These are phyloP conservation scores for Cercospora sojina DNA, from an alignment of 2,329 filamentous ascomycete genomes.

Conservation along the genomic window DNA sequence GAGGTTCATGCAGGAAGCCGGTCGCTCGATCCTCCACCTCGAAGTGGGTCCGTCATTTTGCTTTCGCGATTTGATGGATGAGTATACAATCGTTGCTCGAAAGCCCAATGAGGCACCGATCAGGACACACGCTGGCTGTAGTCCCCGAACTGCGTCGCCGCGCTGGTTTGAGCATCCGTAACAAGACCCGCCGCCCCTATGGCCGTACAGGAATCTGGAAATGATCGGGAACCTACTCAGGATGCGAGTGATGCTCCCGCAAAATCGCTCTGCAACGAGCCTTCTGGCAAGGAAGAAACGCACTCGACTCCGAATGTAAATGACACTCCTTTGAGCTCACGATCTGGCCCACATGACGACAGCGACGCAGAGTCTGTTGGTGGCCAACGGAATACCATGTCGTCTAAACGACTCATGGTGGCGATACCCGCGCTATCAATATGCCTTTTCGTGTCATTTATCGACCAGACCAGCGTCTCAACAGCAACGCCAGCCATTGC, in stretches of 20 bases:
- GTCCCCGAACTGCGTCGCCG: neutral
- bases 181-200: neutral
- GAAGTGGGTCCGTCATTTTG: neutral
- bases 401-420: conserved; percentile 43
- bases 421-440: conserved; percentile 45
- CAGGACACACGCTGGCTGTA: neutral
- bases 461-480: conserved; percentile 60
- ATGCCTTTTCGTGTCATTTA: conserved; percentile 30
- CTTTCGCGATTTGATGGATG: neutral
- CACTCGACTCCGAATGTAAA: neutral
- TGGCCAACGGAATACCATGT: neutral
- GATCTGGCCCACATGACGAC: neutral
- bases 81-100: neutral
- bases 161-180: neutral
- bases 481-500: conserved; percentile 41
- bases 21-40: neutral
- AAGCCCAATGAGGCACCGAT: neutral
- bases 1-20: neutral
- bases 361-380: neutral
- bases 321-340: neutral
- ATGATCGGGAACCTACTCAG: neutral
- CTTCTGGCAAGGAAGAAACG: neutral
- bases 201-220: neutral
- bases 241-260: neutral
- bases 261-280: neutral